Conservation (phyloP, 116 monocot genomes). For the Dioscorea cayenensis region DNA sequence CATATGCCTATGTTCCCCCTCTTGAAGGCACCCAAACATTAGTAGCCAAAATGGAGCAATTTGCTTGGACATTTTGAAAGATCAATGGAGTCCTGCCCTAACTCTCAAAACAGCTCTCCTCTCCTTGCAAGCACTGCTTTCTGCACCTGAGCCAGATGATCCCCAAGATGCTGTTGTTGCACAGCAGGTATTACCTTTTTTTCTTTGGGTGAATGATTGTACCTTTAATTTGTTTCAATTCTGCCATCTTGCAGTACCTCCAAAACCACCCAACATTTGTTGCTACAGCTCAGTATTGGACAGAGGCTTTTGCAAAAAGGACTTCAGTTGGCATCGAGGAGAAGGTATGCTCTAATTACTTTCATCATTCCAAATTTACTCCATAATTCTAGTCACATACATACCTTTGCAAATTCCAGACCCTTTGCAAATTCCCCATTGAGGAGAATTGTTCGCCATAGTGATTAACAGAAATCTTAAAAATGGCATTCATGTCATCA, state of each 20-base stretch:
- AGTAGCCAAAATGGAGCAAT: slow-evolving; percentile 99
- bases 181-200: slow-evolving; percentile 55
- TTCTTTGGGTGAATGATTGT: background rate
- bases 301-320: slow-evolving; percentile 82
- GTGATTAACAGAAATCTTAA: no score
- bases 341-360: slow-evolving; percentile 37
- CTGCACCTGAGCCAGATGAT: slow-evolving; percentile 86
- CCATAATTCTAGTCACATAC: no score
- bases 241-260: slow-evolving; percentile 53
- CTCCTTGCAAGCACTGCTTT: slow-evolving; percentile 90
- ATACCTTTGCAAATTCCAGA: no score
- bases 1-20: background rate
- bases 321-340: slow-evolving; percentile 61
- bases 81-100: slow-evolving; percentile 97
- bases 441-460: no score
- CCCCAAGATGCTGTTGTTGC: slow-evolving; percentile 99
- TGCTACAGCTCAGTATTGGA: slow-evolving; percentile 84
- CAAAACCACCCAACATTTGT: slow-evolving; percentile 62
- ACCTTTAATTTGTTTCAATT: background rate
- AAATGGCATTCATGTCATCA: no score
- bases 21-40: slow-evolving; percentile 89
- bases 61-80: slow-evolving; percentile 95
- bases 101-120: slow-evolving; percentile 92
- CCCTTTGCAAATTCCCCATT: no score
- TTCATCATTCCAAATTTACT: no score